phyloP scores from a whole-genome alignment of 2,329 filamentous ascomycete genomes.

The Xylaria arbuscula region DNA sequence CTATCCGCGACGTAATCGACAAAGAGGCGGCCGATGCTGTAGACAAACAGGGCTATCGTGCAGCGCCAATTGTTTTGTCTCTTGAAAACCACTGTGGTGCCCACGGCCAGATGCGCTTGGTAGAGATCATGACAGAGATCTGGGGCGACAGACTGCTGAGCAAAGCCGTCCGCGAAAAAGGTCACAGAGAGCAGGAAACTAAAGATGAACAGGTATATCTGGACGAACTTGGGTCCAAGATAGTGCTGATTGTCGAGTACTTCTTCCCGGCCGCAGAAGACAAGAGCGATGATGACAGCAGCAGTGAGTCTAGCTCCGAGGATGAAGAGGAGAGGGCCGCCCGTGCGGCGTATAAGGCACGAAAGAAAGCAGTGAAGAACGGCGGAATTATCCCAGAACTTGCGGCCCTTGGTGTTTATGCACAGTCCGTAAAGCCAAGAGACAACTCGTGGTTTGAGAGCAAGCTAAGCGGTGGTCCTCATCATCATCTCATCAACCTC shows the following conservation, averaged over 20 bases:
- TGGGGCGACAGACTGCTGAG: conserved; percentile 70
- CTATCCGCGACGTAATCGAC: conserved; percentile 71
- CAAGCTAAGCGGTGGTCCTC: conserved; percentile 51
- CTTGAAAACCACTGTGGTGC: conserved; percentile 74
- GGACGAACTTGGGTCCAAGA: conserved; percentile 69
- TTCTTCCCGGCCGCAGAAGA: conserved; percentile 58
- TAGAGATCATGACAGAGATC: conserved; percentile 72
- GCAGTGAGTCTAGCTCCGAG: conserved; percentile 53
- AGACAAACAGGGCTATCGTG: conserved; percentile 53
- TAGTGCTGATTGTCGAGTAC: conserved; percentile 75
- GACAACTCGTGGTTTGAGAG: conserved; percentile 73
- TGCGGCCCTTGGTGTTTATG: conserved; percentile 73
- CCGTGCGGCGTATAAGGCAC: conserved; percentile 63
- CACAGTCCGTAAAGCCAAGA: conserved; percentile 74
- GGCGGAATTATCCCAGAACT: conserved; percentile 71
- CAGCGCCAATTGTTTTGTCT: conserved; percentile 71
- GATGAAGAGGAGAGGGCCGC: conserved; percentile 59
- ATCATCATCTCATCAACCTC: conserved; percentile 64
- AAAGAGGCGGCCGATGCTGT: conserved; percentile 61
- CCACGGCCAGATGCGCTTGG: conserved; percentile 69
- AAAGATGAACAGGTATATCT: conserved; percentile 66
- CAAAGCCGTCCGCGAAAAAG: conserved; percentile 66
- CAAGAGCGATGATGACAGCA: conserved; percentile 58
- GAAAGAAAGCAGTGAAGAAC: conserved; percentile 61
- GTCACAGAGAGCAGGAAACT: conserved; percentile 65